Evolutionary conservation across 169 alveolate genomes (phyloP), one percentile per base, ranked within the genome.

Genomic region (Theileria annulata): DNA sequence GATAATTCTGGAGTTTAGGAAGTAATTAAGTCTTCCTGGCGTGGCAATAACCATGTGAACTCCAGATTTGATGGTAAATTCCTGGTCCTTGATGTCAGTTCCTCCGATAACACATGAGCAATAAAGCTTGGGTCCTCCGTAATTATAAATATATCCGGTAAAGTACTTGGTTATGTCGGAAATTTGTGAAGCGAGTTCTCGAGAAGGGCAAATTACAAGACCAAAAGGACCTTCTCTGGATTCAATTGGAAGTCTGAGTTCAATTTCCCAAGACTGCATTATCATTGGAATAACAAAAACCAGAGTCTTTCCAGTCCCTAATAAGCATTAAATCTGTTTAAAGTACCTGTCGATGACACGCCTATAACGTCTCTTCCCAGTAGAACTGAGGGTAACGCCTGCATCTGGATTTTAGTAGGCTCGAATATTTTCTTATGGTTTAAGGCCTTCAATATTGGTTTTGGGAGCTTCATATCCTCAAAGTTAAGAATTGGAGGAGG

Each of bases 1-100:
- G 81, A 97, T 91, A 56, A 94, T 92, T 71, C 92, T 91, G 84
- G 88, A 91, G 80, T 88, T 92, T 72, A 98, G 90, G 93, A 97
- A 90, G 75, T 97, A 99, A 30, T 95, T 97, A 48, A 97, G 80
- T 67, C 99, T 79, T 4, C 99, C 99, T 0, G 99, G 99, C 8
- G 99, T 97, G 27, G 98, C 99, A 25, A 97, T 96, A n/a, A 96
- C 90, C 85, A 96, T 92, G 90, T 98, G 98, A 13, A 96, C 91
- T 8, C 99, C 99, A 33, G 89, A 77, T 66, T 88, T 85, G 21
- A 94, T 68, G 30, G 75, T 64, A 37, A 27, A 10, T n/a, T 75
- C 17, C 86, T 92, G 96, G 4, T 88, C 92, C 47, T 42, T 78
- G 23, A 89, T 74, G 48, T 89, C 86, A 54, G 85, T 85, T 35